Percentiles rank a stretch among this genome's conserved stretches.
Evolutionary conservation across 2,329 filamentous ascomycete genomes (phyloP).

Genomic region (Ceratocystis lukuohia): DNA sequence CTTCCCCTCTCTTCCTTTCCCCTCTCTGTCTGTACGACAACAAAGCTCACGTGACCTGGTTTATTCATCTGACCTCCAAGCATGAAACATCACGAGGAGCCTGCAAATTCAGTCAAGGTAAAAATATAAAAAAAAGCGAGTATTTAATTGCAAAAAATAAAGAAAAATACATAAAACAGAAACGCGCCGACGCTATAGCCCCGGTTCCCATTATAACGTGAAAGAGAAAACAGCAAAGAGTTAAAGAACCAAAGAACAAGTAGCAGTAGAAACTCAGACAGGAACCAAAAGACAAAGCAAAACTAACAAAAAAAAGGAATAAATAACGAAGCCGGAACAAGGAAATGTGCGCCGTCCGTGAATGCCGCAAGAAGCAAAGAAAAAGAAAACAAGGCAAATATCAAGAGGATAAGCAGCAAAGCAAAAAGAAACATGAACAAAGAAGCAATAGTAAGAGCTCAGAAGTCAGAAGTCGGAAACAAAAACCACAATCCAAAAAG

Average conservation of each 20-base stretch:
- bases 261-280: neutral
- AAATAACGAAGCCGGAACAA: neutral
- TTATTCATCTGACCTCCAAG: neutral
- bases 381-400: neutral
- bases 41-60: neutral
- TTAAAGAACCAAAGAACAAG: neutral
- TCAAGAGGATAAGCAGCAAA: neutral
- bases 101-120: neutral
- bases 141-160: neutral
- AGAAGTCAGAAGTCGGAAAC: too few relatives aligned
- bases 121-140: neutral
- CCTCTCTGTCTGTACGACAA: neutral
- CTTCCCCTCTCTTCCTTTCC: neutral
- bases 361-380: conserved; percentile 4
- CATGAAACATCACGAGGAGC: neutral
- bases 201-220: conserved; percentile 12
- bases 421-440: neutral
- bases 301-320: neutral
- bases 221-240: neutral
- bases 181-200: conserved; percentile 12
- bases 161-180: conserved; percentile 5
- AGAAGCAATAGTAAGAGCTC: neutral
- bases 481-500: neutral
- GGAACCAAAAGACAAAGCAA: neutral
- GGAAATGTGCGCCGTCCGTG: neutral